Evolutionary conservation across 176 grass and related monocot species (phyloP), one percentile per base, ranked within the genome.

Genomic region (Paspalum vaginatum): DNA sequence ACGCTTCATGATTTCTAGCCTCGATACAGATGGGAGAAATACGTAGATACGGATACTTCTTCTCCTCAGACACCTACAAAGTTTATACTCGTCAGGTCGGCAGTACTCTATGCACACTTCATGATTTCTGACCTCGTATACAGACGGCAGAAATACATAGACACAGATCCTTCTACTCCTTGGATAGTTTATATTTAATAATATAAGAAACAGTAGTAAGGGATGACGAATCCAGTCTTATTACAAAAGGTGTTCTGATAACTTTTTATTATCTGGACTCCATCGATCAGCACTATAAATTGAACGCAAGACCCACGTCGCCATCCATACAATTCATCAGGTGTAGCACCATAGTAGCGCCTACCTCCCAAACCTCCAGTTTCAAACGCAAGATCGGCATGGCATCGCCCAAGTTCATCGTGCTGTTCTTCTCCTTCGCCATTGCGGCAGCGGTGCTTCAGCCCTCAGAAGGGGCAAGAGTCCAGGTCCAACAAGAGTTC

Each of bases 281-380:
- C 16, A 21, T 0, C 32, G 32, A 32, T 3, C 42, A 14, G 44
- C 15, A 70, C 26, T 85, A 78, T 70, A 85, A 78, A 84, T 77
- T 20, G 11, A 85, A 75, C 39, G 40, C n/a, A 27, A 61, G 61
- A 11, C 32, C 9, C 81, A 42, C 37, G 27, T 20, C 43, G n/a
- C 16, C 61, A 13, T 84, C n/a, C n/a, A n/a, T n/a, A n/a, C n/a
- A n/a, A n/a, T n/a, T n/a, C 32, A 32, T 32, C 32, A 32, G 32
- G 32, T 32, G 32, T 32, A 32, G 32, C 32, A 32, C 32, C 32
- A 32, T 32, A 32, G 32, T 32, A 32, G 32, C 32, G 3, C 32
- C 32, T 32, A 32, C 1, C 12, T 7, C 48, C 48, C 18, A 72
- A 44, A 3, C 20, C 61, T 38, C 82, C 52, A 58, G 32, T n/a